Percentiles rank a stretch among this genome's conserved stretches.
Conservation (phyloP, 2,329 filamentous ascomycete species). For the Colletotrichum orbiculare region DNA sequence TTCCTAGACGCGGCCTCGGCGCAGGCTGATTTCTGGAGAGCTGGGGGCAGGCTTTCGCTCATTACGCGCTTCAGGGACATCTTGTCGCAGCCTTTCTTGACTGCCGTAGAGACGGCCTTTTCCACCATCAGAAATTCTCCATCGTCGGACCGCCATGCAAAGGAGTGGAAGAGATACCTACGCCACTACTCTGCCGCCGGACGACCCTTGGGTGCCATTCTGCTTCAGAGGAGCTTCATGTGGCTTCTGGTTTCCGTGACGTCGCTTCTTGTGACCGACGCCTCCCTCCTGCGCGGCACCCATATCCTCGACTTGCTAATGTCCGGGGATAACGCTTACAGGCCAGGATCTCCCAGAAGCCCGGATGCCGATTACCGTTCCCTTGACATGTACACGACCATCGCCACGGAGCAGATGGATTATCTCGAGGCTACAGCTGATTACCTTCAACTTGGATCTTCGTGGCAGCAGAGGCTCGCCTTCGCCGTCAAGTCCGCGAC, state of each 20-base stretch:
- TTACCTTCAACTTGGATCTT: slow-evolving; percentile 86
- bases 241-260: slow-evolving; percentile 83
- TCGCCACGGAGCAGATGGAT: slow-evolving; percentile 85
- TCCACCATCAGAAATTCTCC: slow-evolving; percentile 88
- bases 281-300: slow-evolving; percentile 66
- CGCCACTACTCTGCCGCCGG: slow-evolving; percentile 84
- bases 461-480: slow-evolving; percentile 87
- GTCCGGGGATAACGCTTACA: slow-evolving; percentile 61
- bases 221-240: slow-evolving; percentile 90
- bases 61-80: slow-evolving; percentile 78
- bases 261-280: slow-evolving; percentile 76
- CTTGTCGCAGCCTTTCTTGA: slow-evolving; percentile 85
- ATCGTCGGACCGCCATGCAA: slow-evolving; percentile 71
- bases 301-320: slow-evolving; percentile 82
- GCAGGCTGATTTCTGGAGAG: slow-evolving; percentile 83
- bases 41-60: slow-evolving; percentile 77
- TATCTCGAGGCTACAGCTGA: slow-evolving; percentile 90
- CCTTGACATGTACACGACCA: slow-evolving; percentile 73
- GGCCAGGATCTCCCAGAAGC: slow-evolving; percentile 52
- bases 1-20: slow-evolving; percentile 87
- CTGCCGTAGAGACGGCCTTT: slow-evolving; percentile 88
- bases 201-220: slow-evolving; percentile 88
- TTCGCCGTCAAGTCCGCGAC: slow-evolving; percentile 87
- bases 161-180: slow-evolving; percentile 89
- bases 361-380: slow-evolving; percentile 65